Conservation (phyloP, 768 basidiomycete genomes). For the Termitomyces heimii region DNA sequence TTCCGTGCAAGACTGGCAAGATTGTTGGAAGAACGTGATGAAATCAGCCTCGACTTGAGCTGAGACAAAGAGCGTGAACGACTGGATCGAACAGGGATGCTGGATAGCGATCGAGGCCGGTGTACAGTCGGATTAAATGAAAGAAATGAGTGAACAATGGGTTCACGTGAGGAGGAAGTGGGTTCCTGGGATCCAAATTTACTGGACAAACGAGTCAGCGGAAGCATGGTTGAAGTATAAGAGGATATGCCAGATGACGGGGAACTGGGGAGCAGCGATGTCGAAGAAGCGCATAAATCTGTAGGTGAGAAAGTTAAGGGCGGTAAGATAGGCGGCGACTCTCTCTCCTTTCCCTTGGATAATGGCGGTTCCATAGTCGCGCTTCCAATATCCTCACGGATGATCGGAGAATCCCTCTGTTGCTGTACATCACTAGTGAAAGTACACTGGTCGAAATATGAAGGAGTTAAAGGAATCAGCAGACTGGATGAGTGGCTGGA, state of each 20-base stretch:
- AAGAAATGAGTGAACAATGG: constrained; percentile 16
- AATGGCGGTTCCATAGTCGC: constrained; percentile 9
- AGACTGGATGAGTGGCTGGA: constrained; percentile 15
- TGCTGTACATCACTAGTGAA: constrained; percentile 6
- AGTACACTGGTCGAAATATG: constrained; percentile 12
- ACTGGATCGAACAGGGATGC: constrained; percentile 38
- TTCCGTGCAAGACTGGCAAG: constrained; percentile 57
- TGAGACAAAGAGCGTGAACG: constrained; percentile 41
- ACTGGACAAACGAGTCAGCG: constrained; percentile 5
- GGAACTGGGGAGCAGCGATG: constrained; percentile 28
- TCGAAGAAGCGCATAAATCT: constrained; percentile 36
- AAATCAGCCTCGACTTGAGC: constrained; percentile 40
- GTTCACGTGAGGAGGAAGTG: constrained; percentile 1
- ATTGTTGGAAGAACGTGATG: constrained; percentile 37
- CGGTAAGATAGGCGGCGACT: constrained; percentile 56
- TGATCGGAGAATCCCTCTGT: constrained; percentile 12
- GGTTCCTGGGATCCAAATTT: constrained; percentile 4
- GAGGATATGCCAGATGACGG: constrained; percentile 35
- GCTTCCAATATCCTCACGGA: constrained; percentile 1
- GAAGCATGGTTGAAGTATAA: constrained; percentile 20
- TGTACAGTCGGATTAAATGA: constrained; percentile 28
- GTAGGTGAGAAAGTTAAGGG: constrained; percentile 58
- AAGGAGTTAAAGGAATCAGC: constrained; percentile 21
- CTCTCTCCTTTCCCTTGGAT: constrained; percentile 57
- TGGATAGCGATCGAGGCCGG: constrained; percentile 54